Conservation (phyloP, 2,329 filamentous ascomycete genomes). For the Calcarisporium arbuscula region DNA sequence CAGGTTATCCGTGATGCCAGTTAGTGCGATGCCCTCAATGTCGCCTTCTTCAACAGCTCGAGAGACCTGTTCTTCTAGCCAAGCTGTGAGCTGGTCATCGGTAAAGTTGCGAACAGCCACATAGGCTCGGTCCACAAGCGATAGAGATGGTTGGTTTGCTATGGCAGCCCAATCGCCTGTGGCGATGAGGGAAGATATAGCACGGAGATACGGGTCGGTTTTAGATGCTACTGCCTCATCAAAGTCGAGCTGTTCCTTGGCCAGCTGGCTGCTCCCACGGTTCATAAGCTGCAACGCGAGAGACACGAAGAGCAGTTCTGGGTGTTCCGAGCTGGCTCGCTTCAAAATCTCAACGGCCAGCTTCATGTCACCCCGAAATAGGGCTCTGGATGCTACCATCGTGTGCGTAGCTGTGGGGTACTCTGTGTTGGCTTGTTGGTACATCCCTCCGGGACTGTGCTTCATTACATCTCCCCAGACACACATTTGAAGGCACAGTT, state of each 20-base stretch:
- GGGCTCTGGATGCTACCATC: slow-evolving; percentile 67
- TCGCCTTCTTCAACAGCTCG: slow-evolving; percentile 60
- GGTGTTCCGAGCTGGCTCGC: slow-evolving; percentile 54
- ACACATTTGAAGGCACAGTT: slow-evolving; percentile 69
- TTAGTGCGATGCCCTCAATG: slow-evolving; percentile 71
- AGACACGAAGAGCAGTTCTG: slow-evolving; percentile 62
- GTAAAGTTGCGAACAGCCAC: slow-evolving; percentile 63
- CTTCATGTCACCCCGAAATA: slow-evolving; percentile 65
- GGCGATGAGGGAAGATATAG: slow-evolving; percentile 71
- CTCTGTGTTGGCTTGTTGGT: slow-evolving; percentile 36
- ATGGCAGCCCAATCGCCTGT: slow-evolving; percentile 72
- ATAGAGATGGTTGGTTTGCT: slow-evolving; percentile 65
- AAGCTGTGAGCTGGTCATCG: slow-evolving; percentile 56
- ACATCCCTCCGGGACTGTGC: slow-evolving; percentile 36
- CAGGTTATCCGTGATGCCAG: slow-evolving; percentile 65
- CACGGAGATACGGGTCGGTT: slow-evolving; percentile 72
- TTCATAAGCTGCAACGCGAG: slow-evolving; percentile 59
- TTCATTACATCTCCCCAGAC: slow-evolving; percentile 58
- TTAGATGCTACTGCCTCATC: slow-evolving; percentile 55
- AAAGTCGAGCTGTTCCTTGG: slow-evolving; percentile 48
- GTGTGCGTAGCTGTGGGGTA: slow-evolving; percentile 55
- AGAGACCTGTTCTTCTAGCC: slow-evolving; percentile 60
- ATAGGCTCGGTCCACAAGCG: slow-evolving; percentile 67
- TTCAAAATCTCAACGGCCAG: slow-evolving; percentile 66
- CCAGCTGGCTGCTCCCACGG: slow-evolving; percentile 36